Percentiles rank a stretch among this genome's conserved stretches.
phyloP scores from a whole-genome alignment of 2,329 filamentous ascomycete species.

The Cladosporium oxysporum region DNA sequence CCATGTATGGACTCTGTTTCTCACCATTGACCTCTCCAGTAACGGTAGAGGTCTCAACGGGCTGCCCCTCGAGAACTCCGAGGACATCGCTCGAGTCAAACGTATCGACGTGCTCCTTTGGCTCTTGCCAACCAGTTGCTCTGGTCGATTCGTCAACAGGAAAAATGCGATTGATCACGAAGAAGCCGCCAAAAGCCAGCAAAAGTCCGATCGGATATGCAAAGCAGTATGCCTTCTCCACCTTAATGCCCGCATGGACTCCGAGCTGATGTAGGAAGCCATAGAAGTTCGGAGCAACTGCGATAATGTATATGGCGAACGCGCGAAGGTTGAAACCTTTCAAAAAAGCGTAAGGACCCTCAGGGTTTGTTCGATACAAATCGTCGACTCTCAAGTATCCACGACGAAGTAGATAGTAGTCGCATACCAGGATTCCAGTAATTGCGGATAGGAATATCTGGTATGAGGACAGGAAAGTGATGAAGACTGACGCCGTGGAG shows the following conservation, averaged over 20 bases:
- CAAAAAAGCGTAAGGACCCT: not conserved
- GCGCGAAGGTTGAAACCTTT: conserved; percentile 1
- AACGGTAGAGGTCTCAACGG: not conserved
- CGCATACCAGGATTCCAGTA: conserved; percentile 81
- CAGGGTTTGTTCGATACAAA: conserved; percentile 59
- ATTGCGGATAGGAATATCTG: conserved; percentile 93
- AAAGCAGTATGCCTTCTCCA: conserved; percentile 1
- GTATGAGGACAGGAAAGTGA: conserved; percentile 87
- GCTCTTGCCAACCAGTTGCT: not conserved
- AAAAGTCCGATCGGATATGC: not conserved
- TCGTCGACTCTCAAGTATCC: conserved; percentile 79
- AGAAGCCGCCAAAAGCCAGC: not conserved
- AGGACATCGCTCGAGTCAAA: not conserved
- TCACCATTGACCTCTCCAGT: not conserved
- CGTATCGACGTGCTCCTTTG: not conserved
- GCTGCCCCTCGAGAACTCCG: not conserved
- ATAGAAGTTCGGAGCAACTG: not conserved
- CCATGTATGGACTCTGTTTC: not conserved
- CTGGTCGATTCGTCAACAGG: not conserved
- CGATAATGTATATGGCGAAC: not conserved
- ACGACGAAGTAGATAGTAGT: conserved; percentile 83
- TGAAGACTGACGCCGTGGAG: conserved; percentile 75
- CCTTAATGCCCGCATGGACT: not conserved
- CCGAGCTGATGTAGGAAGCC: conserved; percentile 1
- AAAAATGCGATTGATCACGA: not conserved